Evolutionary conservation across 2,329 filamentous ascomycete genomes (phyloP).

Genomic region (Bipolaris sorokiniana): DNA sequence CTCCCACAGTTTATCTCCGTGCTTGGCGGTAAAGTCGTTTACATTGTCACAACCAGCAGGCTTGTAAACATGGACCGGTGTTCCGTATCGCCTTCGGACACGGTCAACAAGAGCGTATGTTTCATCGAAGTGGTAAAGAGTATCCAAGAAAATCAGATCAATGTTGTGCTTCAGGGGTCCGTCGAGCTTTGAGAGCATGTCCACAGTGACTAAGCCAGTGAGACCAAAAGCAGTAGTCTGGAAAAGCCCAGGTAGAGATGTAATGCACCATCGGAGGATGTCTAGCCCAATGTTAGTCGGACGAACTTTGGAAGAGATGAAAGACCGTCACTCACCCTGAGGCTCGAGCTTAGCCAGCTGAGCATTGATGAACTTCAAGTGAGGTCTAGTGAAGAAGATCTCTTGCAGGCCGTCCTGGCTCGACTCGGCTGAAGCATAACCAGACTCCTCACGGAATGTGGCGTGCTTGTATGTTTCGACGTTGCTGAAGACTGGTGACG

Average conservation of each 20-base stretch:
- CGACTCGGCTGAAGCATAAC: constrained; percentile 76
- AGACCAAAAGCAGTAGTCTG: constrained; percentile 60
- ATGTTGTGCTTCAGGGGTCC: constrained; percentile 62
- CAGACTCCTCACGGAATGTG: constrained; percentile 69
- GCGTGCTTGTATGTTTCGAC: constrained; percentile 35
- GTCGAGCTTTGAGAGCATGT: constrained; percentile 76
- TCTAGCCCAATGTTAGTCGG: constrained; percentile 58
- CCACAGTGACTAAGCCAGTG: constrained; percentile 59
- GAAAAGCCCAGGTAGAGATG: constrained; percentile 84
- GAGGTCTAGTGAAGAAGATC: constrained; percentile 83
- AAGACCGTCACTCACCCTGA: constrained; percentile 60
- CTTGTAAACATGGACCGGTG: constrained; percentile 88
- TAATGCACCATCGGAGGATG: constrained; percentile 89
- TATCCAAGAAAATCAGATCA: constrained; percentile 62
- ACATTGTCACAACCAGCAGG: constrained; percentile 75
- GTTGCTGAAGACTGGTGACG: constrained; percentile 35
- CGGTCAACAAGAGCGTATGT: constrained; percentile 64
- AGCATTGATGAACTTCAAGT: constrained; percentile 88
- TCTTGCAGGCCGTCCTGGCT: constrained; percentile 71
- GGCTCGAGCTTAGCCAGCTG: constrained; percentile 88
- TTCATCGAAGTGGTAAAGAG: constrained; percentile 60
- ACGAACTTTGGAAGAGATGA: neutral
- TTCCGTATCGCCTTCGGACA: constrained; percentile 75
- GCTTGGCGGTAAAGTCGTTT: constrained; percentile 78
- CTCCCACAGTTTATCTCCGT: constrained; percentile 86